phyloP scores from a whole-genome alignment of 495 filamentous ascomycete species.

The Xylaria scruposa region DNA sequence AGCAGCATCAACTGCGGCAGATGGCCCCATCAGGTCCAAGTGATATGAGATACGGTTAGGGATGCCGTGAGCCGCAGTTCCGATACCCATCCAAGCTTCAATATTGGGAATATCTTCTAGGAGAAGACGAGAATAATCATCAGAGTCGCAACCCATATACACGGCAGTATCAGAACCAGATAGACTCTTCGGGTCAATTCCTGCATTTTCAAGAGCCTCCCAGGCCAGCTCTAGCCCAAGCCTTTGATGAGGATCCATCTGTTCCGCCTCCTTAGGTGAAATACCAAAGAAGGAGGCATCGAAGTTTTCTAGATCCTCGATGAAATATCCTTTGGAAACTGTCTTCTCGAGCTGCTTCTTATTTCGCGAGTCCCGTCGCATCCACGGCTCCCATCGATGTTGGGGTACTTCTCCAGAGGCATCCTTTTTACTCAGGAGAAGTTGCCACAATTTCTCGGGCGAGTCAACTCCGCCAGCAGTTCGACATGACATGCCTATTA shows the following conservation, averaged over 20 bases:
- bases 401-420: slow-evolving; percentile 39
- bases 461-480: slow-evolving; percentile 37
- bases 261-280: slow-evolving; percentile 33
- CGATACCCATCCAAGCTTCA: slow-evolving; percentile 42
- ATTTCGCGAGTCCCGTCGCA: slow-evolving; percentile 39
- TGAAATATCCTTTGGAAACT: slow-evolving; percentile 41
- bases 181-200: slow-evolving; percentile 41
- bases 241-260: slow-evolving; percentile 47
- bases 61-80: slow-evolving; percentile 45
- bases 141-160: slow-evolving; percentile 43
- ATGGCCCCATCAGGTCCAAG: slow-evolving; percentile 54
- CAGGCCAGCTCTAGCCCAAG: slow-evolving; percentile 63
- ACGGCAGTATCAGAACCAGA: slow-evolving; percentile 41
- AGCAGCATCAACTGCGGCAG: slow-evolving; percentile 55
- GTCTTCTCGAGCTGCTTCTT: slow-evolving; percentile 34
- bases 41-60: slow-evolving; percentile 55
- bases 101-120: slow-evolving; percentile 42
- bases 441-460: slow-evolving; percentile 44
- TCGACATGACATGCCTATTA: slow-evolving; percentile 46
- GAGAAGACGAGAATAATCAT: slow-evolving; percentile 45
- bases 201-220: slow-evolving; percentile 61
- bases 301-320: slow-evolving; percentile 40
- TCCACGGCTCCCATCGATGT: slow-evolving; percentile 41
- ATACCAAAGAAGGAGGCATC: slow-evolving; percentile 40
- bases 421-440: slow-evolving; percentile 39